Base-by-base conservation (phyloP, 345 rosid genomes). In the Rhizophora mangle region DNA sequence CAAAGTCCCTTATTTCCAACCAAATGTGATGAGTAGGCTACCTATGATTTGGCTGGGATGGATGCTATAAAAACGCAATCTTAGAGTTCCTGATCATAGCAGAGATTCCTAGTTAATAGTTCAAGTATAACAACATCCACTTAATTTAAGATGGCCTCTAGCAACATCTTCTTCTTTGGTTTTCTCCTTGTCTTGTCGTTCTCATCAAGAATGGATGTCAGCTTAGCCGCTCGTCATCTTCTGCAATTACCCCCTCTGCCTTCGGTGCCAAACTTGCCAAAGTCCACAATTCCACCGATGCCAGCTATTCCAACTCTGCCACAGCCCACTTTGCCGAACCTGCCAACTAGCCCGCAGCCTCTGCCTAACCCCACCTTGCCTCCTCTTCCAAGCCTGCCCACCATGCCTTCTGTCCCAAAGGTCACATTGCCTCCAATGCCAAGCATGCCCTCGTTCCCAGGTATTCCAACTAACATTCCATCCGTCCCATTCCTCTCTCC, bases 371-470 rank as follows among this genome's bases (percentile, higher is more conserved):
- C 49, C 31, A 46, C 6, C 24, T 24, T 64, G 59, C 60, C 47
- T 30, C 59, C 68, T 1, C 19, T 29, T 47, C 24, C 56, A 6
- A 54, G 13, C 58, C 58, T 20, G 26, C 39, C 58, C n/a, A 49
- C 36, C 19, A 7, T 46, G 9, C 68, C 68, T 1, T 27, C 56
- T 15, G 4, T 49, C 3, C 26, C 68, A 27, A 47, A 11, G 36
- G 16, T 65, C 62, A 70, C 53, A 62, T 62, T 68, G 62, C 80
- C 76, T 19, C 79, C 73, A 32, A 10, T 68, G 43, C 79, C 78
- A 60, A 72, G 65, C 70, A 29, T 63, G 68, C 68, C 74, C 27
- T 54, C 58, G 9, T 53, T 22, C 68, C 67, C 53, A 21, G 36
- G 63, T 3, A 1, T 66, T 31, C 72, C 76, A 2, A 68, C 47